Evolutionary conservation across 306 rosid genomes (phyloP).

Genomic region (Castanea crenata): DNA sequence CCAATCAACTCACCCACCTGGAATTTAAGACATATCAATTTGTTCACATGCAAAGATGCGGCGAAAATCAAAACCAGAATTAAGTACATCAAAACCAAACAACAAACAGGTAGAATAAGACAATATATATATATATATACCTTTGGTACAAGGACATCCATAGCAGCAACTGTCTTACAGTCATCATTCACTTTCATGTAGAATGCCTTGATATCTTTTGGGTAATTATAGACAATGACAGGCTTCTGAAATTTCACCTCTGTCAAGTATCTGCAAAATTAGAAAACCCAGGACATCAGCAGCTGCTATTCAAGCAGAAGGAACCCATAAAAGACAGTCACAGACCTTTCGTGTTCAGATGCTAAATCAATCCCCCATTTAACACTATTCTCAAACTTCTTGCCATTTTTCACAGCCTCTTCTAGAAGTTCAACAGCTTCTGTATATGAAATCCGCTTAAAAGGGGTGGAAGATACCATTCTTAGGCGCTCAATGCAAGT

Average conservation of each 20-base stretch:
- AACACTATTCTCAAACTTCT: constrained; percentile 86
- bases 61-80: neutral
- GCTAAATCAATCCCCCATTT: constrained; percentile 97
- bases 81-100: neutral
- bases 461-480: constrained; percentile 84
- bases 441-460: constrained; percentile 67
- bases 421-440: constrained; percentile 80
- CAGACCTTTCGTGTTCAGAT: constrained; percentile 92
- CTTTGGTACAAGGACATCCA: constrained; percentile 99
- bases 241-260: constrained; percentile 89
- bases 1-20: constrained; percentile 97
- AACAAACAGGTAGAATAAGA: neutral
- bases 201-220: constrained; percentile 93
- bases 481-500: constrained; percentile 76
- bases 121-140: constrained; percentile 22
- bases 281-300: constrained; percentile 18
- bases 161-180: constrained; percentile 85
- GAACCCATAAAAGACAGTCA: neutral
- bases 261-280: constrained; percentile 70
- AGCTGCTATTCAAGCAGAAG: constrained; percentile 12
- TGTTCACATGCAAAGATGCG: neutral
- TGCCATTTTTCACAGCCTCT: constrained; percentile 76
- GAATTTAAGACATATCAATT: constrained; percentile 10
- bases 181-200: constrained; percentile 97
- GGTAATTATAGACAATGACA: constrained; percentile 87